Evolutionary conservation across 1,284 basidiomycete species (phyloP), one percentile per base, ranked within the genome.

Genomic region (Melampsora occidentalis): DNA sequence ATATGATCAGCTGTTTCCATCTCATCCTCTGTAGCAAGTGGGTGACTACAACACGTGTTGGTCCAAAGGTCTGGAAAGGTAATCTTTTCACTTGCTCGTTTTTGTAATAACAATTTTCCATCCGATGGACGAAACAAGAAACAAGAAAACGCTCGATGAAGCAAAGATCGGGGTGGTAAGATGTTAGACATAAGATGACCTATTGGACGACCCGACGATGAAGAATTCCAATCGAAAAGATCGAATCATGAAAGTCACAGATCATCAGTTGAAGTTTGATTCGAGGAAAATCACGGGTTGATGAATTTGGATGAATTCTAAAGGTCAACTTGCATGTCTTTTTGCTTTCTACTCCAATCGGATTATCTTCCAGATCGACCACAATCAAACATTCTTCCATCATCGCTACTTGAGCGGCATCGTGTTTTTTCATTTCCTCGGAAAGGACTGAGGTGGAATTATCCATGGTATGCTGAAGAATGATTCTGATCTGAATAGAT

Each of bases 1-100:
- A 89, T 88, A 83, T 97, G 92, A 49, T 90, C 87, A 81, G 87
- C 83, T 64, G 82, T 82, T 49, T 84, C 83, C 76, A 95, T 91
- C 85, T 99, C 97, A 79, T 92, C 90, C 78, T 84, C 83, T 80
- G 86, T 85, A 61, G 85, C 85, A 72, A 99, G 86, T 20, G 97
- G 97, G 82, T 99, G 97, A 42, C 93, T 97, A 86, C 97, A 99
- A 84, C 97, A 99, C 3, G 97, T 99, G 85, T 99, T 99, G 57
- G 97, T 99, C 97, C 97, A 99, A 93, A 98, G 95, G 83, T 93
- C 89, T 1, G 97, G 97, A 86, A 99, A 99, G 2, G 97, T 99
- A 82, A 99, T 99, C 87, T 99, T 99, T 86, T 98, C 95, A 33
- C 89, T 87, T 12, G 97, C 97, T 62, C 97, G 88, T 83, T 94